Base-by-base conservation (phyloP, 1,284 basidiomycete genomes). In the Apiotrichum brassicae region DNA sequence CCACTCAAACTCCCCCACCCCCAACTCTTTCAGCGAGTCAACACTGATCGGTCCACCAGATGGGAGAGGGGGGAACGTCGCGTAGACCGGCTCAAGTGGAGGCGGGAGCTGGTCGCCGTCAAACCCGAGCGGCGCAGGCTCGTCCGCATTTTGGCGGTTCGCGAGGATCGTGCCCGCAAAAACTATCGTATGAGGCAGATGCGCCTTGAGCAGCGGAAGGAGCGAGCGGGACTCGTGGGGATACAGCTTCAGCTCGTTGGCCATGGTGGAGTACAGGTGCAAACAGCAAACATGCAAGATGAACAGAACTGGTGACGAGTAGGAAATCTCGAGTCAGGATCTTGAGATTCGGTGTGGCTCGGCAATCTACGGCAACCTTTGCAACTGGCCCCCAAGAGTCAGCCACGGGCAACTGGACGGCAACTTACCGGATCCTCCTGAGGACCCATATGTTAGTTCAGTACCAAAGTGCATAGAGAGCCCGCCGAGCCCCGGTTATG, bases 251-350 rank as follows among this genome's bases (percentile, higher is more conserved):
- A 25, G n/a, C n/a, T 6, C 66, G 13, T 66, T 66, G 2, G 64
- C 63, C 4, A 65, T 64, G 19, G 58, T 62, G 47, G 69, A 51
- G 76, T 82, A 39, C 86, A 45, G 50, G 61, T 25, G 24, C 5
- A 18, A 6, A 26, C n/a, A n/a, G 33, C n/a, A n/a, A n/a, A n/a
- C n/a, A n/a, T n/a, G n/a, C n/a, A n/a, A n/a, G n/a, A n/a, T n/a
- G n/a, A n/a, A n/a, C n/a, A n/a, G n/a, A n/a, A n/a, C n/a, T n/a
- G n/a, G n/a, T n/a, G n/a, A n/a, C n/a, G n/a, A n/a, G n/a, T n/a
- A n/a, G n/a, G n/a, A n/a, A n/a, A n/a, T n/a, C n/a, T n/a, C n/a
- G n/a, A n/a, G n/a, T n/a, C n/a, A n/a, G n/a, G n/a, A n/a, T n/a
- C n/a, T n/a, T n/a, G n/a, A n/a, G n/a, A n/a, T n/a, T n/a, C n/a